Conservation (phyloP, 2,329 filamentous ascomycete genomes). For the Pseudocercospora crystallina region DNA sequence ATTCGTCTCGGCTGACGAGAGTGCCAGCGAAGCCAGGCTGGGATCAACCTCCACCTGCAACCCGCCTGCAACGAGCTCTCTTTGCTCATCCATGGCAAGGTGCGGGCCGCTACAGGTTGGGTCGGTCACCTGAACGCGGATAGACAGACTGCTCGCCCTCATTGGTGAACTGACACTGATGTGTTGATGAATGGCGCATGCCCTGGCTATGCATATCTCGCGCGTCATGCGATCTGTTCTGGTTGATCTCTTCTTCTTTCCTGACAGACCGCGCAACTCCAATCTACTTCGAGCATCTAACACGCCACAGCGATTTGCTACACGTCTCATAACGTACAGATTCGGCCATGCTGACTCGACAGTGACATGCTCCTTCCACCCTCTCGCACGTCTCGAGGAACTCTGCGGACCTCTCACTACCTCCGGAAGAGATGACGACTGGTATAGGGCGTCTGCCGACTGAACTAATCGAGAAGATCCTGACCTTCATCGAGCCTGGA, state of each 20-base stretch:
- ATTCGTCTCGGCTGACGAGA: neutral
- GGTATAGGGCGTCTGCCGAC: conserved; percentile 31
- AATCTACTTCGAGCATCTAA: too few species aligned
- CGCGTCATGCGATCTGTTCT: conserved; percentile 9
- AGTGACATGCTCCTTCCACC: neutral
- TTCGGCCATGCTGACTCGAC: too few species aligned
- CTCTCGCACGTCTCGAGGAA: neutral
- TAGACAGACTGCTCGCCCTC: neutral
- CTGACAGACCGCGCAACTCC: too few species aligned
- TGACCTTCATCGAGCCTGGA: conserved; percentile 51
- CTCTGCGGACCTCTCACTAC: too few species aligned
- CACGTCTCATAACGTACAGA: too few species aligned
- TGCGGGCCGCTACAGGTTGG: conserved; percentile 10
- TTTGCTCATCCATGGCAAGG: neutral
- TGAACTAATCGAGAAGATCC: conserved; percentile 51
- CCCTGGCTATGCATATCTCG: too few species aligned
- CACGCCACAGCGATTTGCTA: too few species aligned
- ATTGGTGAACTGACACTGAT: conserved; percentile 20
- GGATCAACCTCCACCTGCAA: conserved; percentile 2
- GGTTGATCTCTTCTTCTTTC: neutral
- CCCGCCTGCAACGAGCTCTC: too few species aligned
- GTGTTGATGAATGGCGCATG: too few species aligned
- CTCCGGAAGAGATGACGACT: neutral
- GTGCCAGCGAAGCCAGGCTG: conserved; percentile 9
- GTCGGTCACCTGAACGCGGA: conserved; percentile 12